phyloP scores from a whole-genome alignment of 2,329 filamentous ascomycete genomes.

The Trichoderma sp. region DNA sequence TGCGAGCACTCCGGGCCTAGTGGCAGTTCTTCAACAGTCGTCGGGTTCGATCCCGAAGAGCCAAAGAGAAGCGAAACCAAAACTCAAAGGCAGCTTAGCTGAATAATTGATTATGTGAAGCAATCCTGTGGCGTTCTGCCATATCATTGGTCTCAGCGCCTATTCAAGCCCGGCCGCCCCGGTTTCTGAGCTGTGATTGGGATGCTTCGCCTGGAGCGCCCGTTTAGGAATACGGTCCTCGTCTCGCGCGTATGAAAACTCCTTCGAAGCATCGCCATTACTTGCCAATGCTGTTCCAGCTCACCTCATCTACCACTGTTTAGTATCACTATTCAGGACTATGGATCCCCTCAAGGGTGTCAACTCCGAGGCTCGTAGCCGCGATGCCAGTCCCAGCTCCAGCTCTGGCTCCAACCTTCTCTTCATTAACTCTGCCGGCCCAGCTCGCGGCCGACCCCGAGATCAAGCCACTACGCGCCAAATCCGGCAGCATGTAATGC shows the following conservation, averaged over 20 bases:
- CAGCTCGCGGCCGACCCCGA: not conserved
- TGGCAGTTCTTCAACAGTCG: not conserved
- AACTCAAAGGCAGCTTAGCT: not conserved
- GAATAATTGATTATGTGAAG: not conserved
- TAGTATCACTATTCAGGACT: not conserved
- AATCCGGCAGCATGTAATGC: constrained; percentile 27
- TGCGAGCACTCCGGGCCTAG: not conserved
- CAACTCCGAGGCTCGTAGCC: not conserved
- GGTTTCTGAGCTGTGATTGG: not conserved
- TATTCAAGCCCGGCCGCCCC: not conserved
- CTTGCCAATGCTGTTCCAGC: not conserved
- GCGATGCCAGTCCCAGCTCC: not conserved
- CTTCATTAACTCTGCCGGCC: constrained; percentile 23
- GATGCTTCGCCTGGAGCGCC: not conserved
- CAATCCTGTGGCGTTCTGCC: not conserved
- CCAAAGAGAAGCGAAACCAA: not conserved
- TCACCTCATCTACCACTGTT: not conserved
- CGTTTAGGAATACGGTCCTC: constrained; percentile 18
- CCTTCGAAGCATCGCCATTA: not conserved
- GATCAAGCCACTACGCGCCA: constrained; percentile 19
- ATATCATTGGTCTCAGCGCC: not conserved
- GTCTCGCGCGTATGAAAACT: not conserved
- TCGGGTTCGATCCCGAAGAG: not conserved
- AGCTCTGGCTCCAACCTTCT: constrained; percentile 7
- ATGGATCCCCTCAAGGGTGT: not conserved